Evolutionary conservation across 495 filamentous ascomycete species (phyloP), one percentile per base, ranked within the genome.

Genomic region (Alectoria sarmentosa): DNA sequence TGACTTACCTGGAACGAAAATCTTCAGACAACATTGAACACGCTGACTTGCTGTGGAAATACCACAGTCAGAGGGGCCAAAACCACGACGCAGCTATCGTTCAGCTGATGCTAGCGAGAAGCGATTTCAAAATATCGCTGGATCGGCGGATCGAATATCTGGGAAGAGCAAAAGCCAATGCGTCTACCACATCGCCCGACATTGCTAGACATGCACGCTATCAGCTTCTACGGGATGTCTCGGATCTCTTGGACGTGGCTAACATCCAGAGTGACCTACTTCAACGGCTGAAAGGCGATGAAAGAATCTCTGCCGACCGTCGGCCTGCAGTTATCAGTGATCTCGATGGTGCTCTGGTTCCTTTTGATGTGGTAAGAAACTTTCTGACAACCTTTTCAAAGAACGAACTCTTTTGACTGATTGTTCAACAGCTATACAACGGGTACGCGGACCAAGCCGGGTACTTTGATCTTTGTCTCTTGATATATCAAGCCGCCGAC

Each of bases 231-330:
- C 88, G 93, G 64, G 86, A 91, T 60, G 85, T 96, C 30, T 86
- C 87, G 11, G 92, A 92, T 68, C 81, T 96, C 14, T 84, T 99
- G 36, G 95, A 98, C 68, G 83, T 98, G 37, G 93, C 93, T 26
- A 92, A 92, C 68, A 90, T 99, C 66, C 94, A 99, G 74, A 90
- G 96, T 69, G 94, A 98, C 68, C 73, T 98, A 36, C 77, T 98
- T 56, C 88, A 92, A 75, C 81, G 89, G 49, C 73, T 99, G 52
- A 87, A 82, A 72, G 81, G 80, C 42, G 93, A 98, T 68, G 64
- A 73, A 7, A 85, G 94, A 44, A 80, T 96, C 46, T 69, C 75
- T 8, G 72, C 76, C 2, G 84, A 86, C 17, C 84, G 83, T 62
- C 83, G 83, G 65, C 68, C 75, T 9, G 79, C 86, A 46, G 83